Base-by-base conservation (phyloP, 768 basidiomycete genomes). In the Suillus bovinus region DNA sequence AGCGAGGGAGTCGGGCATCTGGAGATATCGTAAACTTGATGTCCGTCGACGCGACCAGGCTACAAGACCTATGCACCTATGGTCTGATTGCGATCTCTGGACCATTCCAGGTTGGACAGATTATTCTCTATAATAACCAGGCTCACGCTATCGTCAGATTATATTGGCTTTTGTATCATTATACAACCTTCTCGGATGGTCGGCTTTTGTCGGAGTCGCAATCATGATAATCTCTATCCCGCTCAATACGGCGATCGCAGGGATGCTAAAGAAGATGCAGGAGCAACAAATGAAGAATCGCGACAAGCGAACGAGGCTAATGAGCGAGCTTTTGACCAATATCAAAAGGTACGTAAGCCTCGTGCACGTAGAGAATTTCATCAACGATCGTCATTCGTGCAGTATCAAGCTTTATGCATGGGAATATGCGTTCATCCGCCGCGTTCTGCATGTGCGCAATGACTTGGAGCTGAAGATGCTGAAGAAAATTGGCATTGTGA, bases 11-110 rank as follows among this genome's bases (percentile, higher is more conserved):
- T 38, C 86, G 93, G 46, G 84, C 91, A 0, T 86, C 92, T 0
- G 96, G 96, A 1, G 95, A 97, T 71, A 95, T 97, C 39, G 94
- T 97, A 65, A 98, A 97, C 71, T 76, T 96, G 36, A 95, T 96
- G 89, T 90, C 89, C 9, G 94, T 96, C 16, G 93, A 94, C 66
- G 85, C 93, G 0, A 87, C 84, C 16, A 79, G 90, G 41, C 75
- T 94, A 47, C 91, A 93, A 66, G 92, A 94, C 63, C 79, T 94
- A 29, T 91, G 90, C 71, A 85, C 88, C 0, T 93, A 90, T 71
- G 93, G 90, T 1, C 79, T 97, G 47, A 95, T 96, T 63, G 82
- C 87, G 4, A 82, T 96, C 70, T 92, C 89, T 3, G 96, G 93
- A 1, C 90, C 94, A 7, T 84, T 93, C 71, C 94, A 94, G 81